A percentile compares a stretch with the other conserved stretches of the same genome.
Conservation (phyloP, 129 eudicot species). For the Pulicaria dysenterica region DNA sequence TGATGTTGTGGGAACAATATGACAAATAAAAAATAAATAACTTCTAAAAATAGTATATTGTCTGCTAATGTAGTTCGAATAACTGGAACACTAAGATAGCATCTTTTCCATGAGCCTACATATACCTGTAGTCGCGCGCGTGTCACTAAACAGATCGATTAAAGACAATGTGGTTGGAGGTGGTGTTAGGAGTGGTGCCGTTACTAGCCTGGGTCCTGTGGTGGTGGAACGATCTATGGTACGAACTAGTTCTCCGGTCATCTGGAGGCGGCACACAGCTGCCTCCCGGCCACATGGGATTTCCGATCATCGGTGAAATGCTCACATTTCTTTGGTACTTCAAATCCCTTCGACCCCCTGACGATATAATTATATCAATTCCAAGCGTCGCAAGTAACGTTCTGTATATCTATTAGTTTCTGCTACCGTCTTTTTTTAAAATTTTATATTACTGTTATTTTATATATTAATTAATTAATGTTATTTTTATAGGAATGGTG, state of each 20-base stretch:
- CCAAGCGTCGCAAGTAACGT: constrained; percentile 52
- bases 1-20: background rate
- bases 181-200: constrained; percentile 38
- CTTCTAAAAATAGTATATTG: background rate
- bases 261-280: constrained; percentile 33
- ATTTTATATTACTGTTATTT: background rate
- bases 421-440: background rate
- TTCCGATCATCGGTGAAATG: constrained; percentile 61
- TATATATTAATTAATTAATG: background rate
- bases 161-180: constrained; percentile 32
- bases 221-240: constrained; percentile 65
- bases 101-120: constrained; percentile 22
- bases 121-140: constrained; percentile 17
- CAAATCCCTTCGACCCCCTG: constrained; percentile 51
- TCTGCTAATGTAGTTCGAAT: constrained; percentile 20
- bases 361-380: constrained; percentile 54
- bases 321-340: constrained; percentile 61
- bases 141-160: constrained; percentile 5
- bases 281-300: constrained; percentile 66
- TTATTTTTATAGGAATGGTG: constrained; percentile 63
- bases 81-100: constrained; percentile 8
- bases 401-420: no score
- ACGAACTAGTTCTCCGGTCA: constrained; percentile 22
- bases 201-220: constrained; percentile 42
- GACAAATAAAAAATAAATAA: background rate